Percentiles rank a stretch among this genome's conserved stretches.
Conservation (phyloP, 192 early-diverging fungal species). For the Umbelopsis isabellina region DNA sequence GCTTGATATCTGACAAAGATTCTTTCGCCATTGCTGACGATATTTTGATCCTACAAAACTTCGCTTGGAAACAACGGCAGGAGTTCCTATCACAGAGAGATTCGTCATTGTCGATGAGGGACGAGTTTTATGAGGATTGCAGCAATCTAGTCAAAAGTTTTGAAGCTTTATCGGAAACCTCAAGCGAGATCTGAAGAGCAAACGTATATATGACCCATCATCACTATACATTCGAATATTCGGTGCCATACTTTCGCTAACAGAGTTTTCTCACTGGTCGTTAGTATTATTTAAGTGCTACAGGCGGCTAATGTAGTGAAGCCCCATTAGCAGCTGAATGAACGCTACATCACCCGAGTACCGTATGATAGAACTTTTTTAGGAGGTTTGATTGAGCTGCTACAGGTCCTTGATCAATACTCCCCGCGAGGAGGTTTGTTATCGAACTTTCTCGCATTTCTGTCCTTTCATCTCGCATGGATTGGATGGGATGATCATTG, state of each 20-base stretch:
- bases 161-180: conserved; percentile 8
- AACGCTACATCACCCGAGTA: too few relatives aligned
- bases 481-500: too few relatives aligned
- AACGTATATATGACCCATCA: not conserved
- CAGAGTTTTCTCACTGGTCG: not conserved
- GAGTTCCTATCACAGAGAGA: not conserved
- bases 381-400: too few relatives aligned
- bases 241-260: not conserved
- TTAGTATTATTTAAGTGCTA: not conserved
- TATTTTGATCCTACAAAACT: conserved; percentile 3
- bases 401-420: too few relatives aligned
- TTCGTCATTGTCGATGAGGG: not conserved
- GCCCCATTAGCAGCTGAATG: not conserved
- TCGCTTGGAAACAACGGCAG: not conserved
- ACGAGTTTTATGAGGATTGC: not conserved
- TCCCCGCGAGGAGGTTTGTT: too few relatives aligned
- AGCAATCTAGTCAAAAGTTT: not conserved
- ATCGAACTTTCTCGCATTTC: too few relatives aligned
- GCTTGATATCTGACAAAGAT: not conserved
- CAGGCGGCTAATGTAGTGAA: not conserved
- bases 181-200: not conserved
- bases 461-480: too few relatives aligned
- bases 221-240: not conserved
- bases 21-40: conserved; percentile 2
- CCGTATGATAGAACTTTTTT: too few relatives aligned